Evolutionary conservation across 2,329 filamentous ascomycete species (phyloP).

Genomic region (Neonectria neomacrospora): DNA sequence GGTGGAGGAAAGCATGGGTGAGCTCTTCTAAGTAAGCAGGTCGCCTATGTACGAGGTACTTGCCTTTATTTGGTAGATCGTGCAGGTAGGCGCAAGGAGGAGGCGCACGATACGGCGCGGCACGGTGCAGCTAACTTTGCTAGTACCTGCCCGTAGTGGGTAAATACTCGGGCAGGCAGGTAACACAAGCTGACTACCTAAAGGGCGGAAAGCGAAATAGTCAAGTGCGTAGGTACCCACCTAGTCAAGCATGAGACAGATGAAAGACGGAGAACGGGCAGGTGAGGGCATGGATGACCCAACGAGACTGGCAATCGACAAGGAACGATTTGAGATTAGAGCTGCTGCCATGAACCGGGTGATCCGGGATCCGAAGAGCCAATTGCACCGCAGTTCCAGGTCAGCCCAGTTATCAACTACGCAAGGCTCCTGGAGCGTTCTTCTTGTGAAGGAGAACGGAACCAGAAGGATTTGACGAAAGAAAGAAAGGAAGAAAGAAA

Average conservation of each 20-base stretch:
- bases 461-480: too few relatives aligned
- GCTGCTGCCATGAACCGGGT: background rate
- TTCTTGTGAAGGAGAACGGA: too few relatives aligned
- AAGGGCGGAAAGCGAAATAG: background rate
- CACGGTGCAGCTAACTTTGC: background rate
- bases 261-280: background rate
- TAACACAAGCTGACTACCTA: too few relatives aligned
- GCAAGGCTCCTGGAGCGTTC: too few relatives aligned
- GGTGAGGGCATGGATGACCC: slow-evolving; percentile 2
- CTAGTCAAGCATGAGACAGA: background rate
- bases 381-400: background rate
- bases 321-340: background rate
- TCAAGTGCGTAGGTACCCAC: too few relatives aligned
- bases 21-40: background rate
- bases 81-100: background rate
- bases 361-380: background rate
- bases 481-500: background rate
- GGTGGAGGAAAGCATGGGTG: background rate
- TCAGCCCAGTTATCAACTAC: background rate
- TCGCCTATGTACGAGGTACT: background rate
- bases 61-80: background rate
- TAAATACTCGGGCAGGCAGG: background rate
- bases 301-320: background rate
- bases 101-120: background rate
- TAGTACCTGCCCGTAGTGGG: background rate